A percentile compares a stretch with the other conserved stretches of the same genome.
Conservation (phyloP, 495 filamentous ascomycete genomes). For the Aspergillus homomorphus region DNA sequence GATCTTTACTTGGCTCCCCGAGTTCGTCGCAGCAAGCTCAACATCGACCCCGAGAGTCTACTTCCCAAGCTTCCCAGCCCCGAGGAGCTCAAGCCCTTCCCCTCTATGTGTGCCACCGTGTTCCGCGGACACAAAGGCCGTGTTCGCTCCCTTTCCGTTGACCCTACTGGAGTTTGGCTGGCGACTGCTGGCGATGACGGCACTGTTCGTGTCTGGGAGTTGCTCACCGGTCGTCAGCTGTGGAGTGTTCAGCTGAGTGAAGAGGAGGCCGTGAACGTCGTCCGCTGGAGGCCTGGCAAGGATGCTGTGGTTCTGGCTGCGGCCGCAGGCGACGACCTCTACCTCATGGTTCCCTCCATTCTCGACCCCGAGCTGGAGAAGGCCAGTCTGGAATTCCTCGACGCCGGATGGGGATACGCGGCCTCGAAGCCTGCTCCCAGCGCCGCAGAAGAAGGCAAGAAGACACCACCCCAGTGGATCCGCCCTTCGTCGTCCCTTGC, state of each 20-base stretch:
- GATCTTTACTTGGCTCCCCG: conserved; percentile 94
- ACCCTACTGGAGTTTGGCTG: conserved; percentile 72
- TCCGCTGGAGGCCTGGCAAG: conserved; percentile 84
- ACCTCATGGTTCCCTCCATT: conserved; percentile 74
- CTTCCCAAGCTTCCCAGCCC: conserved; percentile 94
- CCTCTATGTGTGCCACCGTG: conserved; percentile 77
- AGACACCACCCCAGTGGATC: conserved; percentile 77
- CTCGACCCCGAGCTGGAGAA: conserved; percentile 68
- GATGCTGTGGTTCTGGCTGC: conserved; percentile 80
- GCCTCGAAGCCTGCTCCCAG: conserved; percentile 60
- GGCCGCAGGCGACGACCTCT: conserved; percentile 79
- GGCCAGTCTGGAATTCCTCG: conserved; percentile 69
- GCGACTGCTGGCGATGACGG: conserved; percentile 95
- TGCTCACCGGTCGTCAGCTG: conserved; percentile 79
- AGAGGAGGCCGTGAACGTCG: conserved; percentile 79
- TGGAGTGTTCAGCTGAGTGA: conserved; percentile 78
- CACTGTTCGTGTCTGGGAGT: conserved; percentile 86
- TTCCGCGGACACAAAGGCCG: conserved; percentile 87
- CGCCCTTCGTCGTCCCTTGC: conserved; percentile 71
- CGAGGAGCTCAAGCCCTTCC: conserved; percentile 90
- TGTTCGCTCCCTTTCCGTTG: conserved; percentile 76
- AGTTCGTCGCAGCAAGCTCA: conserved; percentile 87
- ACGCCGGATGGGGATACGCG: conserved; percentile 88
- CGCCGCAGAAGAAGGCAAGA: conserved; percentile 59
- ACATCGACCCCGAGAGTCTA: conserved; percentile 91